Evolutionary conservation across 2,329 filamentous ascomycete species (phyloP), one percentile per base, ranked within the genome.

Genomic region (Monilinia aucupariae): DNA sequence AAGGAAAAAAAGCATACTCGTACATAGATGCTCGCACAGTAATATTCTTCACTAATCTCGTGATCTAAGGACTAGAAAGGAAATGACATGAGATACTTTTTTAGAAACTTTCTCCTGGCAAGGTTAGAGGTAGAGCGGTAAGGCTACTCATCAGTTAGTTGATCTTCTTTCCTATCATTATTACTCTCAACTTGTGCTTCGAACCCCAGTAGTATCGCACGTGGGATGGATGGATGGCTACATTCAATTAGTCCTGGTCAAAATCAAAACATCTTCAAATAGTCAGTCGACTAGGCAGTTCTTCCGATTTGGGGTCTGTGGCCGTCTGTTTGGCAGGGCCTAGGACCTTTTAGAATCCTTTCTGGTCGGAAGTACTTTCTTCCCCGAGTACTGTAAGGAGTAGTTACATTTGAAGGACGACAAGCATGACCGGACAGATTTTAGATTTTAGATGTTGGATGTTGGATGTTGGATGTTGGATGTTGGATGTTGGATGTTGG

Each of bases 291-390:
- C 27, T 30, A 30, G 27, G 27, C 32, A 37, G 53, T 22, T 20
- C 12, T 45, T 43, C 25, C 27, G 53, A 45, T 56, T 32, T 2
- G 34, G 34, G 34, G 34, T 37, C 34, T 37, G 10, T 37, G 27
- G 39, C 30, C 25, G 30, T 20, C 27, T 45, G 39, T n/a, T 27
- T 25, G 27, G 43, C n/a, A n/a, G n/a, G n/a, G n/a, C n/a, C n/a
- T 27, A 45, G 53, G 51, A 56, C 39, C 10, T 37, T 56, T 27
- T n/a, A n/a, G 17, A 56, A 56, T 45, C 53, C 53, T 56, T 32
- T 13, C 6, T n/a, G n/a, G n/a, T n/a, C 30, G 13, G 20, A 22
- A 22, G 1, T 15, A 45, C 27, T 20, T 45, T n/a, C n/a, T n/a
- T n/a, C n/a, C n/a, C n/a, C n/a, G n/a, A n/a, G n/a, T n/a, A n/a